Base-by-base conservation (phyloP, 345 rosid genomes). In the Euphorbia tirucalli region DNA sequence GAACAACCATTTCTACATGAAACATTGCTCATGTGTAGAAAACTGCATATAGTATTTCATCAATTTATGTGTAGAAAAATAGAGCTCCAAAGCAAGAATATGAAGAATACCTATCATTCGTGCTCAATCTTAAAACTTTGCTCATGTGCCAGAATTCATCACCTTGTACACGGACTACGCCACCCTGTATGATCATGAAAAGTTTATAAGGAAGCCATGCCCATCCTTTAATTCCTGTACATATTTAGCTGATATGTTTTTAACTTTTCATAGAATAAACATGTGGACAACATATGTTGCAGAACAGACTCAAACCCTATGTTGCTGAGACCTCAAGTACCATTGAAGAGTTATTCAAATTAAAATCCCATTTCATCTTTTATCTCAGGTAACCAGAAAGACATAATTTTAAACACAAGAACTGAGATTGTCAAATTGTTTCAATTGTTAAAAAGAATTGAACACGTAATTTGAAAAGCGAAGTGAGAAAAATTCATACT, bases 121-220 rank as follows among this genome's bases (percentile, higher is more conserved):
- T 69, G 64, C 75, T 85, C 83, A 94, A 68, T 68, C 96, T 83
- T 65, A 94, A 78, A 44, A 87, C 97, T 83, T 86, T 89, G 49
- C 88, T 84, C 93, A 92, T 94, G 52, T 90, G 96, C 87, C 88
- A 88, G 78, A 94, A 90, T 74, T 92, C 95, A 83, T 90, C 93
- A 35, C 92, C 97, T 46, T 87, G 86, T 19, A 92, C 85, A 69
- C 90, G 92, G 70, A 92, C 85, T 66, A 56, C 65, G 41, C 85
- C 84, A 52, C 93, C 98, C 97, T 91, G 84, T 31, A 55, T 55
- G 16, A 19, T 56, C 52, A 54, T 61, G 44, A 39, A 61, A 41
- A 61, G 7, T 18, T 2, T 4, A 61, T n/a, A 35, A 61, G 27
- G 35, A 32, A 5, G 0, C 43, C n/a, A n/a, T n/a, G n/a, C n/a